phyloP scores from a whole-genome alignment of 768 basidiomycete genomes.

The Coprinellus aureogranulatus region DNA sequence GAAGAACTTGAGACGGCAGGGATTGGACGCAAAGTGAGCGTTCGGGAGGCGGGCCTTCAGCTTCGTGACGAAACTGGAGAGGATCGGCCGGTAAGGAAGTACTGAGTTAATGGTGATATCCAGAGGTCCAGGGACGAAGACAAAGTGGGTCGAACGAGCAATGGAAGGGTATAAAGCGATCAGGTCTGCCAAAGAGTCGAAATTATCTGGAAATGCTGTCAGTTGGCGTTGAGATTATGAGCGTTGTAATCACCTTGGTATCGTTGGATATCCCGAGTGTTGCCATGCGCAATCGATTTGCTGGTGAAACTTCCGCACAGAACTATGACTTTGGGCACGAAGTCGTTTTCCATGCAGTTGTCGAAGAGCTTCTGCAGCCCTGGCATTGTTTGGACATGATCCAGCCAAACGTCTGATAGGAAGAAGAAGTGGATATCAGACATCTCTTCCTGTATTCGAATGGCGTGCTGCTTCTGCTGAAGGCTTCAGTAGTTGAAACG shows the following conservation, averaged over 20 bases:
- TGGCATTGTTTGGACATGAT: slow-evolving; percentile 76
- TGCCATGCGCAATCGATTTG: slow-evolving; percentile 75
- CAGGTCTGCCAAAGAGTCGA: slow-evolving; percentile 82
- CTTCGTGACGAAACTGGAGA: slow-evolving; percentile 69
- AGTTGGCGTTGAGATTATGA: background rate
- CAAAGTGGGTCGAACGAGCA: slow-evolving; percentile 78
- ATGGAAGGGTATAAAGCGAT: slow-evolving; percentile 80
- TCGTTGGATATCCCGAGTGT: slow-evolving; percentile 69
- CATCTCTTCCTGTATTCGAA: slow-evolving; percentile 65
- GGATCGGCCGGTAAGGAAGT: slow-evolving; percentile 77
- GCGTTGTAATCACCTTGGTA: slow-evolving; percentile 67
- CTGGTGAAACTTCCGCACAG: slow-evolving; percentile 96
- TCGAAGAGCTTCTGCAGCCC: slow-evolving; percentile 86
- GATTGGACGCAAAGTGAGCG: slow-evolving; percentile 82
- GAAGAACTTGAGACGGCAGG: slow-evolving; percentile 92
- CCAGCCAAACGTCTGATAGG: slow-evolving; percentile 94
- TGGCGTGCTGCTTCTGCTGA: slow-evolving; percentile 55
- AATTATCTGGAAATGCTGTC: slow-evolving; percentile 57
- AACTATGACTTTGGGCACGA: slow-evolving; percentile 85
- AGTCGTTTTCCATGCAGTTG: slow-evolving; percentile 81
- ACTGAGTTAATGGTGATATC: slow-evolving; percentile 82
- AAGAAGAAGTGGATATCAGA: slow-evolving; percentile 85
- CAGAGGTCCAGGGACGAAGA: slow-evolving; percentile 91
- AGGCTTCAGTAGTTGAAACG: slow-evolving; percentile 3
- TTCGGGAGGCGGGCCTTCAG: slow-evolving; percentile 75